Percentiles rank a stretch among this genome's conserved stretches.
Conservation (phyloP, 352 stramenopile genomes). For the Albugo laibachii region DNA sequence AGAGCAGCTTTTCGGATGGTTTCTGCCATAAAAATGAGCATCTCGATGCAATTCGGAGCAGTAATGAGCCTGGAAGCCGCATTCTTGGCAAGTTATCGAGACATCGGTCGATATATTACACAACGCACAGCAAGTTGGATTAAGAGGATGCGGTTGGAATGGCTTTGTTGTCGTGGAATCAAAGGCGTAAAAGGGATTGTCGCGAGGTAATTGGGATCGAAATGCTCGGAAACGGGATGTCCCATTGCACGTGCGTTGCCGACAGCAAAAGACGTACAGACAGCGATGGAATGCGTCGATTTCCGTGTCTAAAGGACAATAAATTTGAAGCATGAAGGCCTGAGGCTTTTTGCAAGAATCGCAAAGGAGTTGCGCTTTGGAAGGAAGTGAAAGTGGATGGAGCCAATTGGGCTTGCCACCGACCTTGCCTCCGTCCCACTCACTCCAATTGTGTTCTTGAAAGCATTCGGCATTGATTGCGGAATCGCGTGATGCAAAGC, state of each 20-base stretch:
- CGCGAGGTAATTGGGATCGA: slow-evolving; percentile 66
- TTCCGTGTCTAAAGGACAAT: slow-evolving; percentile 80
- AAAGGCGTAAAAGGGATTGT: slow-evolving; percentile 81
- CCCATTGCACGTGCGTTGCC: slow-evolving; percentile 26
- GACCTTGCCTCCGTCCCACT: slow-evolving; percentile 87
- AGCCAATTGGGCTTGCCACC: slow-evolving; percentile 81
- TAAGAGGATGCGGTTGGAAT: neutral
- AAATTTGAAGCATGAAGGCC: slow-evolving; percentile 81
- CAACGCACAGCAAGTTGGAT: too few species aligned
- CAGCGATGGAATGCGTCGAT: slow-evolving; percentile 83
- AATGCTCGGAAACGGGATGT: slow-evolving; percentile 45
- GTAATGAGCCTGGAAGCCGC: too few species aligned
- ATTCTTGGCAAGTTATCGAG: too few species aligned
- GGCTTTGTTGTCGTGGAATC: slow-evolving; percentile 3
- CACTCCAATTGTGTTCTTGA: slow-evolving; percentile 37
- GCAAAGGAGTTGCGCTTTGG: slow-evolving; percentile 25
- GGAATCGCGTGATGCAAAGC: neutral
- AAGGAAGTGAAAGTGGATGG: slow-evolving; percentile 27
- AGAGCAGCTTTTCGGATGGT: too few species aligned
- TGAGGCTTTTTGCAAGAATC: slow-evolving; percentile 22
- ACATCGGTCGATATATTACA: too few species aligned
- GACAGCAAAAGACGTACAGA: slow-evolving; percentile 86
- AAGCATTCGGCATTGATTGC: neutral
- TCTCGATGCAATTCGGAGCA: too few species aligned
- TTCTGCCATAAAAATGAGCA: too few species aligned